phyloP scores from a whole-genome alignment of 1,284 basidiomycete genomes.

The Ganoderma multipileum region DNA sequence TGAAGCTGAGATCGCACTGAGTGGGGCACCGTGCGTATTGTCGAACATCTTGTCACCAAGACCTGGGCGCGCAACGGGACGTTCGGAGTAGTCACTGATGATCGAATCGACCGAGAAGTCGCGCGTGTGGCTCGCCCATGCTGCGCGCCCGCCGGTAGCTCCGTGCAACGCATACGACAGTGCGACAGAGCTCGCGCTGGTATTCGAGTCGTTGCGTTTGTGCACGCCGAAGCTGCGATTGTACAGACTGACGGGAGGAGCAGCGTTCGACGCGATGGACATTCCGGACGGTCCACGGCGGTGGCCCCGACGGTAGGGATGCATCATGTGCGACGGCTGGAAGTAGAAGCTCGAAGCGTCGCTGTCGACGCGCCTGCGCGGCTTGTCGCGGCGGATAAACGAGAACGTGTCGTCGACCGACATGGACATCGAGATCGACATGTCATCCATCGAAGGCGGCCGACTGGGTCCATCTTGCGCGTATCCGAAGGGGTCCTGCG shows the following conservation, averaged over 20 bases:
- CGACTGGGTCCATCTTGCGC: conserved; percentile 49
- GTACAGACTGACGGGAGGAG: conserved; percentile 74
- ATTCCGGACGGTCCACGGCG: conserved; percentile 54
- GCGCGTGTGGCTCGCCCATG: conserved; percentile 68
- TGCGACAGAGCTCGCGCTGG: conserved; percentile 60
- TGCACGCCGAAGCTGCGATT: conserved; percentile 62
- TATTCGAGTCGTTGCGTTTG: conserved; percentile 57
- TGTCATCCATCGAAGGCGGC: conserved; percentile 58
- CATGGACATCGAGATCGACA: conserved; percentile 57
- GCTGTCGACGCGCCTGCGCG: conserved; percentile 69
- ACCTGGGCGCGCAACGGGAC: conserved; percentile 71
- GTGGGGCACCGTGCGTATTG: conserved; percentile 61
- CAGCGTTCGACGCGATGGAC: conserved; percentile 54
- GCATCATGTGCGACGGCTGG: conserved; percentile 39
- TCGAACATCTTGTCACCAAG: conserved; percentile 92
- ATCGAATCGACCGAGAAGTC: conserved; percentile 70
- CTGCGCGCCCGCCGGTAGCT: conserved; percentile 58
- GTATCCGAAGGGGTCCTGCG: conserved; percentile 79
- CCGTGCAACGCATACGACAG: conserved; percentile 60
- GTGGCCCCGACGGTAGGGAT: conserved; percentile 47
- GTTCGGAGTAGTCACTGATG: conserved; percentile 66
- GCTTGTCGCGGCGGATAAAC: conserved; percentile 55
- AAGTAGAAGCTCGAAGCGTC: conserved; percentile 82
- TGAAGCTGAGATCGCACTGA: conserved; percentile 74
- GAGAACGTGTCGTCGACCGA: conserved; percentile 77